A percentile compares a stretch with the other conserved stretches of the same genome.
Evolutionary conservation across 208 protist species (phyloP).

Genomic region (Tritrichomonas musculus): DNA sequence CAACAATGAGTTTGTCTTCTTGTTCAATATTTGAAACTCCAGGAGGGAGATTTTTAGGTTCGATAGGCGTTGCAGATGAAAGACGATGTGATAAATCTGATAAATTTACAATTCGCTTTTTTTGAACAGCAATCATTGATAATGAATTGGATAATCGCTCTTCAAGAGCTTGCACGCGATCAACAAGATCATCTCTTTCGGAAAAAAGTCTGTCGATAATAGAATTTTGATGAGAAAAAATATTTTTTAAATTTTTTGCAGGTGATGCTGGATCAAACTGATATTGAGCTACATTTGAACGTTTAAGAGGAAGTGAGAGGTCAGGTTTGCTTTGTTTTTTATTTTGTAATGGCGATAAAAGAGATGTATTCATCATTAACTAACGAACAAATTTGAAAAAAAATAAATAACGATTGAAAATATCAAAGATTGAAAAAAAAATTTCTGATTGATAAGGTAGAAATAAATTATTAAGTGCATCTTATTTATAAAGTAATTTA

Average conservation of each 20-base stretch:
- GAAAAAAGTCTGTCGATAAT: neutral
- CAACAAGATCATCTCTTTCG: neutral
- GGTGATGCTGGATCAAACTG: neutral
- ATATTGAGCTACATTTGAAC: neutral
- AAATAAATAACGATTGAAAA: no score
- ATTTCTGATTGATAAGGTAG: no score
- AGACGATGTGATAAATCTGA: neutral
- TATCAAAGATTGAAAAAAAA: no score
- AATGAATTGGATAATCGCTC: neutral
- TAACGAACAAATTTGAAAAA: no score
- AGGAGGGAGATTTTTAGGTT: neutral
- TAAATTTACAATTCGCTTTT: neutral
- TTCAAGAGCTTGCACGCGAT: neutral
- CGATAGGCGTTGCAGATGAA: neutral
- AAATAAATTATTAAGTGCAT: no score
- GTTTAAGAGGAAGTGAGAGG: neutral
- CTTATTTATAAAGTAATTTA: no score
- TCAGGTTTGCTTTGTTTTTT: neutral
- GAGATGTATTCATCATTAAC: no score
- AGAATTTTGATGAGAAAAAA: conserved; percentile 4
- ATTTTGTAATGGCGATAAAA: neutral
- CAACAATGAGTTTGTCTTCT: neutral
- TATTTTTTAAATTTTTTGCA: neutral
- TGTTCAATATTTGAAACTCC: neutral
- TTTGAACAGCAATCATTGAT: conserved; percentile 10